phyloP scores from a whole-genome alignment of 2,329 filamentous ascomycete species.

The Didymella arachidicola region DNA sequence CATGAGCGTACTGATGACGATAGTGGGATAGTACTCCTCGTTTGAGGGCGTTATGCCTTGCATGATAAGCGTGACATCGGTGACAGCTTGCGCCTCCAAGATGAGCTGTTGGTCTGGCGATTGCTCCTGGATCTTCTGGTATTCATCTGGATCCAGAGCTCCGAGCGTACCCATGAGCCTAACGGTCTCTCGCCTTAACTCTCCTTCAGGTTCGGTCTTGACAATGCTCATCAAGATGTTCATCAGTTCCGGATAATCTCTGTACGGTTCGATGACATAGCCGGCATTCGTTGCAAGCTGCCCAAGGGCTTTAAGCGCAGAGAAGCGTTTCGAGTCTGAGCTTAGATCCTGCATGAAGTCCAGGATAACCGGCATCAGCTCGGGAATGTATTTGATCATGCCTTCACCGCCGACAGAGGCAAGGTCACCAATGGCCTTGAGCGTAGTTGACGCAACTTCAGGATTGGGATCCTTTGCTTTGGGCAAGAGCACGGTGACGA shows the following conservation, averaged over 20 bases:
- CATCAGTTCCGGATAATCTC: constrained; percentile 92
- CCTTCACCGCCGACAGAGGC: constrained; percentile 93
- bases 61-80: constrained; percentile 98
- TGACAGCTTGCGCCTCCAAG: constrained; percentile 72
- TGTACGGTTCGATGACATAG: constrained; percentile 95
- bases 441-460: constrained; percentile 90
- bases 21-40: constrained; percentile 97
- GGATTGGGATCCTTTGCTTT: constrained; percentile 87
- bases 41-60: constrained; percentile 93
- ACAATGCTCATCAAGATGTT: constrained; percentile 94
- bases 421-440: constrained; percentile 92
- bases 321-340: constrained; percentile 87
- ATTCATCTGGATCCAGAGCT: constrained; percentile 93
- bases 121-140: constrained; percentile 91
- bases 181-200: constrained; percentile 90
- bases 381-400: constrained; percentile 89
- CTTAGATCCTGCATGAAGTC: constrained; percentile 93
- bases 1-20: constrained; percentile 94
- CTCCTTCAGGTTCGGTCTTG: constrained; percentile 86
- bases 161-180: constrained; percentile 95
- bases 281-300: constrained; percentile 95
- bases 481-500: constrained; percentile 91
- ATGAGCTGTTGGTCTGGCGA: constrained; percentile 80
- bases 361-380: constrained; percentile 94
- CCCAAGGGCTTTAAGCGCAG: constrained; percentile 87